Percentiles rank a stretch among this genome's conserved stretches.
Evolutionary conservation across 768 basidiomycete species (phyloP).

Genomic region (Pulveroboletus ravenelii): DNA sequence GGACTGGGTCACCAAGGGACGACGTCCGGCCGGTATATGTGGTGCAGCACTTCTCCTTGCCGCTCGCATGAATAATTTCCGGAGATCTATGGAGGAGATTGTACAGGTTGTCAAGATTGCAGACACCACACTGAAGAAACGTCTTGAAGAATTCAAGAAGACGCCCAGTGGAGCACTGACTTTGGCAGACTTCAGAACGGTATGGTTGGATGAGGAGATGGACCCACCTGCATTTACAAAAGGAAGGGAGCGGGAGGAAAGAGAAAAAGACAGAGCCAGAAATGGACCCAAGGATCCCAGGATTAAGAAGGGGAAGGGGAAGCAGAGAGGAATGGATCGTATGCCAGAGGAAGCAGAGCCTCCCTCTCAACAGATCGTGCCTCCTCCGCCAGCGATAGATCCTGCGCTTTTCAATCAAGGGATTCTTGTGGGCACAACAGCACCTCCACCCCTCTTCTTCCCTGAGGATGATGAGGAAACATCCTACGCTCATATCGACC

Average conservation of each 20-base stretch:
- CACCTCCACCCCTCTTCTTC: constrained; percentile 36
- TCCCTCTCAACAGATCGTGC: constrained; percentile 14
- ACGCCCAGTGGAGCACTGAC: constrained; percentile 84
- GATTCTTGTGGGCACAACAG: constrained; percentile 56
- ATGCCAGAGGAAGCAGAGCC: constrained; percentile 30
- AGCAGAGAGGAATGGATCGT: constrained; percentile 39
- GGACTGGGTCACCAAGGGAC: constrained; percentile 96
- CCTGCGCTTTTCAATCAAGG: constrained; percentile 59
- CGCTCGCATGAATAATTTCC: constrained; percentile 97
- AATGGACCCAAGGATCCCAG: constrained; percentile 25
- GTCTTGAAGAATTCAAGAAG: constrained; percentile 90
- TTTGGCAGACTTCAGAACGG: constrained; percentile 81
- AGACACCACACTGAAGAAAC: constrained; percentile 89
- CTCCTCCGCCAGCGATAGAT: constrained; percentile 40
- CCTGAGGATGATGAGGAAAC: constrained; percentile 42
- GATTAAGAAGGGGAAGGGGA: constrained; percentile 32
- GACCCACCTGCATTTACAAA: constrained; percentile 88
- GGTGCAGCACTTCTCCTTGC: constrained; percentile 93
- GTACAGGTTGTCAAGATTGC: constrained; percentile 99
- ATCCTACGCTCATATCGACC: constrained; percentile 50
- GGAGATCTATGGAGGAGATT: constrained; percentile 89
- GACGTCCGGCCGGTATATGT: constrained; percentile 95
- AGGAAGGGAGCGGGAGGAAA: constrained; percentile 67
- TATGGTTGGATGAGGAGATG: constrained; percentile 89
- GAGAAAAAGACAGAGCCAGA: constrained; percentile 40